phyloP scores from a whole-genome alignment of 83 land plant genomes.

The Thuja plicata region DNA sequence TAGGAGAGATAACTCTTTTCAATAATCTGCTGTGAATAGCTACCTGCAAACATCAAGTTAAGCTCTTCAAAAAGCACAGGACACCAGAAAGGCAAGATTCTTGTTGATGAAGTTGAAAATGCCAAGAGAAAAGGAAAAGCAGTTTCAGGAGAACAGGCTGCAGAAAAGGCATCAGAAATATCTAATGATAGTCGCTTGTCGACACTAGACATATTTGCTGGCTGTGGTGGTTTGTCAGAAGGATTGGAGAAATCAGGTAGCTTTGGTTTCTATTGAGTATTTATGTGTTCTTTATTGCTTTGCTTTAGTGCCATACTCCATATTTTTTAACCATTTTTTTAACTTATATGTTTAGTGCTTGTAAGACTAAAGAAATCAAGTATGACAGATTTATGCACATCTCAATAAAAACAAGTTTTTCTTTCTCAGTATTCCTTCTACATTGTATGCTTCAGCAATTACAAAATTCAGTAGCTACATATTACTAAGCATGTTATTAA shows the following conservation, averaged over 20 bases:
- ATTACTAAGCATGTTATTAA: background rate
- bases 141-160: slow-evolving; percentile 28
- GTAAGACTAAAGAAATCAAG: background rate
- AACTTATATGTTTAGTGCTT: background rate
- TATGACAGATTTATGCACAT: background rate
- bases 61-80: slow-evolving; percentile 15
- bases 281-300: background rate
- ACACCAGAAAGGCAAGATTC: slow-evolving; percentile 18
- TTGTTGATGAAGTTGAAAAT: slow-evolving; percentile 14
- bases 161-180: slow-evolving; percentile 16
- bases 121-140: slow-evolving; percentile 52
- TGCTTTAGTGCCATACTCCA: background rate
- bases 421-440: background rate
- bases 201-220: slow-evolving; percentile 97
- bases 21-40: slow-evolving; percentile 19
- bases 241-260: slow-evolving; percentile 90
- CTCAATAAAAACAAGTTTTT: background rate
- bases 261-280: background rate
- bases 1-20: background rate
- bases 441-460: background rate
- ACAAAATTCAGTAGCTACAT: background rate
- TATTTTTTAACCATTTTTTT: background rate
- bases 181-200: slow-evolving; percentile 39
- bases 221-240: slow-evolving; percentile 97
- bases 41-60: slow-evolving; percentile 47